Evolutionary conservation across 177 flowering plant species (phyloP), one percentile per base, ranked within the genome.

Genomic region (Vitis hybrid): DNA sequence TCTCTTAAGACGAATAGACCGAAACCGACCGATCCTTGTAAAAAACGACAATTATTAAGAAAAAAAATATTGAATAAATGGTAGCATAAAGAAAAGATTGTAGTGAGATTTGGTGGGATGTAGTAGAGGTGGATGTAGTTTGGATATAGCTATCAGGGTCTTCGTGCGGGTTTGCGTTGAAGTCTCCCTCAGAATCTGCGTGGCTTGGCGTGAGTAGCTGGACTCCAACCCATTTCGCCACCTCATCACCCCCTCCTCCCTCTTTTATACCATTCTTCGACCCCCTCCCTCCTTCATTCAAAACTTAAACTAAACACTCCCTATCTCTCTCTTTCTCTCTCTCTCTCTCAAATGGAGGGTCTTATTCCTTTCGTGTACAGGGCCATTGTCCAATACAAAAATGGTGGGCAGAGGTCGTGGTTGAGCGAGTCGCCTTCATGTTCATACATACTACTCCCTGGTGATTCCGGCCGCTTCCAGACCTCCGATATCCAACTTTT

Each of bases 351-450:
- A 52, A 87, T 87, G 91, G 91, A 87, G 81, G 91, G 91, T 57
- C 77, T 85, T 1, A 85, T 87, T 73, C 91, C 91, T 13, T 79
- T 76, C 29, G 85, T 87, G 50, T 85, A 87, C 67, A 87, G 67
- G 67, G 89, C 89, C 9, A 80, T 85, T 50, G 62, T 84, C 26
- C 83, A 83, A 50, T 82, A 84, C 79, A 82, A 53, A 50, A 83
- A 76, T 59, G 86, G 82, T 20, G 74, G 78, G 3, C 73, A 73
- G 57, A 77, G 70, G 1, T 20, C 83, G 9, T 82, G 81, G 86
- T 31, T 76, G 16, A 52, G 13, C 10, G 85, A 80, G 5, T 82
- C 91, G 0, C 86, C 87, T 11, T 85, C 91, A 0, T 66, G 82
- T 59, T 79, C 86, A 0, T 85, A 87, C 71, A 73, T 75, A 51